Conservation (phyloP, 2,329 filamentous ascomycete genomes). For the Saccharata proteae region DNA sequence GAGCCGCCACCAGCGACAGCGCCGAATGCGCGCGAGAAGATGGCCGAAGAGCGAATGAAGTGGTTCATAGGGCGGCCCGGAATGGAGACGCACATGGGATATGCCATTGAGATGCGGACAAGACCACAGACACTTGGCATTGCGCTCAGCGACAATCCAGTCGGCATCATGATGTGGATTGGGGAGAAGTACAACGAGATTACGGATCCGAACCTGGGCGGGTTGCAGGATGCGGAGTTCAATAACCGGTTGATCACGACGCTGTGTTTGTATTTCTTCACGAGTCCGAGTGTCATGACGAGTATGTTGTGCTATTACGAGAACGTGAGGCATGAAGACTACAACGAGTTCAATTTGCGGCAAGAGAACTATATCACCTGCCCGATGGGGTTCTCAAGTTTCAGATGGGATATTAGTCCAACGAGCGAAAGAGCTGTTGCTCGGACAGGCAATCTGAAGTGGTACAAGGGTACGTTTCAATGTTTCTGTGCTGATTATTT, state of each 20-base stretch:
- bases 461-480: slow-evolving; percentile 18
- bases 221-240: slow-evolving; percentile 19
- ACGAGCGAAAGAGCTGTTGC: slow-evolving; percentile 22
- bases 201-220: slow-evolving; percentile 17
- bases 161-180: slow-evolving; percentile 33
- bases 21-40: slow-evolving; percentile 21
- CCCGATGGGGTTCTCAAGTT: slow-evolving; percentile 27
- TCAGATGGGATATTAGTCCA: slow-evolving; percentile 26
- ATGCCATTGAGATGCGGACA: slow-evolving; percentile 31
- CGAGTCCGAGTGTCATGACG: slow-evolving; percentile 23
- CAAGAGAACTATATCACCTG: slow-evolving; percentile 25
- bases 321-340: slow-evolving; percentile 26
- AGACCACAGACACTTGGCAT: slow-evolving; percentile 32
- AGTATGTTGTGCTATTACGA: slow-evolving; percentile 27
- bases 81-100: slow-evolving; percentile 28
- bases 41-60: slow-evolving; percentile 19
- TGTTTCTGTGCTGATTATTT: neutral
- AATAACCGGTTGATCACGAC: slow-evolving; percentile 16
- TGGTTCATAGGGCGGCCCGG: slow-evolving; percentile 20
- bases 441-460: slow-evolving; percentile 25
- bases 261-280: slow-evolving; percentile 24
- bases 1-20: slow-evolving; percentile 20
- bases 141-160: slow-evolving; percentile 30
- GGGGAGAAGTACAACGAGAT: slow-evolving; percentile 33
- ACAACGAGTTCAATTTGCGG: slow-evolving; percentile 23